Base-by-base conservation (phyloP, 2,329 filamentous ascomycete species). In the Aspergillus melleus region DNA sequence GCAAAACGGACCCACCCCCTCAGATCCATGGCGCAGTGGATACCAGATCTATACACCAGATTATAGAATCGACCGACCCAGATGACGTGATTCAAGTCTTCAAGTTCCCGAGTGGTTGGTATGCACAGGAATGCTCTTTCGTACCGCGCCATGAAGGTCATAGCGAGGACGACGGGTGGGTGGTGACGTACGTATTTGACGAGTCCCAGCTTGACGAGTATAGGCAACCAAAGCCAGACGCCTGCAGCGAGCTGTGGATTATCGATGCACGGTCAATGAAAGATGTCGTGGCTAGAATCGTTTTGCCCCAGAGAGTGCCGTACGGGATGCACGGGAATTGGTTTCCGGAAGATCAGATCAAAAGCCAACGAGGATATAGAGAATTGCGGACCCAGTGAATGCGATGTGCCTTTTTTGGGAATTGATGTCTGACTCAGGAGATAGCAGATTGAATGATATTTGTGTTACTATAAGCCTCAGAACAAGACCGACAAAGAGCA, bases 181-280 rank as follows among this genome's bases (percentile, higher is more conserved):
- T 90, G 0, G 75, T 91, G 4, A 87, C 85, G 50, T 90, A 89
- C 64, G 87, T 88, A 1, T 91, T 91, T 62, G 86, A 91, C 62
- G 88, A 90, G 66, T 78, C 80, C 1, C 87, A 90, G 68, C 76
- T 90, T 0, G 79, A 86, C 46, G 42, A 29, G n/a, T 68, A 73
- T 1, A 84, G 82, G 0, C 74, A 81, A 44, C 84, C 82, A 55
- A 66, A 59, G 0, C 72, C 77, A 0, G 72, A 73, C 1, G 78
- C 84, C 0, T 77, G 70, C 24, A 87, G 84, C 32, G 88, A 91
- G 71, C 75, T 91, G 0, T 91, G 88, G 88, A 78, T 90, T 14
- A 80, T 91, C 30, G 83, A 90, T 66, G 88, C 88, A 0, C 81
- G 70, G 61, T 78, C 79, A 2, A 90, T 91, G 88, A 78, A 70